Evolutionary conservation across 129 eudicot genomes (phyloP), one percentile per base, ranked within the genome.

Genomic region (Flaveria linearis): DNA sequence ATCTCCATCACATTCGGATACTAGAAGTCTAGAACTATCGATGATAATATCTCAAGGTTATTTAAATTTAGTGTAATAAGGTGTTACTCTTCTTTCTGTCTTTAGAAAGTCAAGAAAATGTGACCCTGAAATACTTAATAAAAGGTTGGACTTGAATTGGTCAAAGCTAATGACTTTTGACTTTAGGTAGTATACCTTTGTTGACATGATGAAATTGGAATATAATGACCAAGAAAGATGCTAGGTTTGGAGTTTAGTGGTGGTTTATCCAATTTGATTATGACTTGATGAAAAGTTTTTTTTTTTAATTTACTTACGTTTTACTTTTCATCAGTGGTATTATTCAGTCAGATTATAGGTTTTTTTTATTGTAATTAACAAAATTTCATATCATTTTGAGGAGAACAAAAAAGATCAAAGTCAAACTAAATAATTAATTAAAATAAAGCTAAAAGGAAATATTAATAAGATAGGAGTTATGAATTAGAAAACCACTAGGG

Each of bases 1-100:
- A 49, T 81, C 84, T 41, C 84, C 83, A 18, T 71, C 76, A 26
- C 71, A 75, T 80, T 81, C 84, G 41, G 86, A 69, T 69, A 1
- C 81, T 16, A 82, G 22, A 20, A 20, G 22, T 20, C 22, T 20
- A 20, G 69, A 62, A 63, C 45, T 10, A 43, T 62, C 28, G 95
- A 91, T 28, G 78, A 80, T 52, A 52, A 69, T 73, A 69, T 78
- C 22, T 84, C 82, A 90, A 91, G 97, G 95, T 91, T 0, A 5
- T 36, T 36, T 36, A 5, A 79, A 82, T 41, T 23, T 68, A 33
- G 23, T 57, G 66, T 33, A 13, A 30, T 50, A 33, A 0, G 50
- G 4, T 67, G 49, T 30, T 65, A 47, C 36, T 11, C 50, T 78
- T 70, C 47, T 70, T 73, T 16, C 46, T 57, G 17, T 62, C 26